Evolutionary conservation across 2,329 filamentous ascomycete species (phyloP), one percentile per base, ranked within the genome.

Genomic region (Verticillium nubilum): DNA sequence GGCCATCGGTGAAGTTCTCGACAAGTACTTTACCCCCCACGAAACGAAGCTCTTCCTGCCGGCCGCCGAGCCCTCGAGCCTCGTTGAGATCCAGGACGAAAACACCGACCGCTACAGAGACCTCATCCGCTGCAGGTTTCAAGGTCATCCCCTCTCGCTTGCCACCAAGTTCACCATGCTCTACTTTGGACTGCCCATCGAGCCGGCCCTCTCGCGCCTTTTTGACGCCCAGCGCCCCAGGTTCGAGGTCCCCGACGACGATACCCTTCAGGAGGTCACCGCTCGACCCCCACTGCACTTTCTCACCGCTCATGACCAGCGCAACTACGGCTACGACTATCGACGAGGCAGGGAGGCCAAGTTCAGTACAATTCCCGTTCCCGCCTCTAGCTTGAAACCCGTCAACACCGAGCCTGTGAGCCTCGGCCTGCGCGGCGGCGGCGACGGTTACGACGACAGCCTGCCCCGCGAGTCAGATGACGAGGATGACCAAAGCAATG

Each of bases 151-250:
- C 1, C 62, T 67, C 4, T 67, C 69, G 1, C 59, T 79, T 17
- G 68, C 70, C 2, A 71, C 74, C n/a, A 80, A 79, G 64, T 60
- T 82, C 59, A 69, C 78, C 0, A 73, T 80, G 68, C 68, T 79
- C 52, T 80, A 76, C 65, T 81, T 80, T 60, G 79, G 79, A 1
- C 64, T 80, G 5, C 76, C 77, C 0, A 69, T 80, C 3, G 75
- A 75, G 56, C 77, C 79, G 0, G 63, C 77, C 13, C 12, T 62
- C 42, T 56, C 58, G 6, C 52, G 53, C 12, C 60, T 72, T 9
- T 50, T 63, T 1, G 60, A 63, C 4, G 37, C 53, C 4, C n/a
- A 67, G 28, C 69, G 70, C 47, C 65, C 68, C 3, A 65, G 72
- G 26, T 60, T 67, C 12, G 59, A 59, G 37, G 59, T 61, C 19